Evolutionary conservation across 2,329 filamentous ascomycete genomes (phyloP), one percentile per base, ranked within the genome.

Genomic region (Mycosphaerelloides madeirae): DNA sequence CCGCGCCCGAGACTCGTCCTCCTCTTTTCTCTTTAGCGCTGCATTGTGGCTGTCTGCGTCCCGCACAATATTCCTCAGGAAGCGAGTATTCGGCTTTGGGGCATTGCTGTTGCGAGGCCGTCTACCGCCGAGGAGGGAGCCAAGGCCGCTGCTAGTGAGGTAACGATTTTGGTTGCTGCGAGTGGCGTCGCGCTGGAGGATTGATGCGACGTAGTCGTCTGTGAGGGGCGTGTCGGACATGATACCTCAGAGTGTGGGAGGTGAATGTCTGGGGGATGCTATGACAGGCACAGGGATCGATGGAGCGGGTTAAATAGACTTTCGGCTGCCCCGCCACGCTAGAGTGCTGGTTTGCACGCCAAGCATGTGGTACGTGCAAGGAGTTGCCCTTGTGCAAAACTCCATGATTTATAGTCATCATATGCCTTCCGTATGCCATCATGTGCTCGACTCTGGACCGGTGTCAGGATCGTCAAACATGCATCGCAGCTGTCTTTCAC

Each of bases 1-100:
- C 15, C 87, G 81, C 3, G 81, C 81, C 49, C 77, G 76, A 0
- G 88, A 82, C 54, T 97, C 90, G 37, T 85, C 81, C 19, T 83
- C 82, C 65, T 97, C 91, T 60, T 84, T 94, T 1, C 85, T 87
- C 14, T 88, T 79, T 22, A 97, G 73, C 1, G 87, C 85, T 18
- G 85, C 81, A 75, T 98, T 98, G 68, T 98, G 91, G 42, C 69
- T 84, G 57, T 94, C 85, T 7, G 88, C 94, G 55, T 93, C 85
- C 52, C 84, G 85, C 50, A 98, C 87, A 44, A 97, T 86, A 59
- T 93, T 85, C 46, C 83, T 83, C 32, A 98, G 71, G 63, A 97
- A 97, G 28, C 85, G 79, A 0, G 87, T 96, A 60, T 98, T 97
- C 3, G 91, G 90, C 63, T 91, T 96, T 1, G 87, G 87, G 52